Evolutionary conservation across 768 basidiomycete species (phyloP), one percentile per base, ranked within the genome.

Genomic region (Amylocystis lapponica): DNA sequence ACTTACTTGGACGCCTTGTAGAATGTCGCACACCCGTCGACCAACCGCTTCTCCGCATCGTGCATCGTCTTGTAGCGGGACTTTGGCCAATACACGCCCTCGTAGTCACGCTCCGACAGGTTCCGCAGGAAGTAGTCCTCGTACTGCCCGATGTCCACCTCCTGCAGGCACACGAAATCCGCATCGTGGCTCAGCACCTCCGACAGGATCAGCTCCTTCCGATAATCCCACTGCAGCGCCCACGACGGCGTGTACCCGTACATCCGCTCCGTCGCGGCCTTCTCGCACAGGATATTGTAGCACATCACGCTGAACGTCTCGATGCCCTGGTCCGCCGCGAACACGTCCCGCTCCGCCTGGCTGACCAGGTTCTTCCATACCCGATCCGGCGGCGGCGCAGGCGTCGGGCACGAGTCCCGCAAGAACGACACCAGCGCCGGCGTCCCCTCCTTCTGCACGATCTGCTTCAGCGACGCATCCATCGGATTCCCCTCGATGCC

Each of bases 401-500:
- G 85, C 6, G 86, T 75, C 0, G 91, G 86, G 67, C 87, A 87
- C n/a, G 81, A 81, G 64, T 99, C 96, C 45, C 96, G 86, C n/a
- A 98, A 78, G 61, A 79, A 90, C 0, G 85, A 76, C 45, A 99
- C 86, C 27, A 98, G 74, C 1, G 87, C 86, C 1, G 76, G 69
- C 0, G 95, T 96, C n/a, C 96, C 95, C 26, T 97, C 92, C 63
- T 93, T 94, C 66, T 96, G 93, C 39, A 97, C 71, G 21, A 95
- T 78, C 20, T 71, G 67, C 61, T 90, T 87, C 30, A 94, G 67
- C 21, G 75, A 65, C 2, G 79, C 67, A 43, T 95, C 89, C 31
- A 99, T 65, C 2, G 94, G 94, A 54, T 99, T 99, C n/a, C 96
- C 96, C 62, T 98, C 96, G 27, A 99, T 76, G 16, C 96, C 96